A percentile compares a stretch with the other conserved stretches of the same genome.
Evolutionary conservation across 2,329 filamentous ascomycete genomes (phyloP).

Genomic region (Pseudovirgaria hyperparasitica): DNA sequence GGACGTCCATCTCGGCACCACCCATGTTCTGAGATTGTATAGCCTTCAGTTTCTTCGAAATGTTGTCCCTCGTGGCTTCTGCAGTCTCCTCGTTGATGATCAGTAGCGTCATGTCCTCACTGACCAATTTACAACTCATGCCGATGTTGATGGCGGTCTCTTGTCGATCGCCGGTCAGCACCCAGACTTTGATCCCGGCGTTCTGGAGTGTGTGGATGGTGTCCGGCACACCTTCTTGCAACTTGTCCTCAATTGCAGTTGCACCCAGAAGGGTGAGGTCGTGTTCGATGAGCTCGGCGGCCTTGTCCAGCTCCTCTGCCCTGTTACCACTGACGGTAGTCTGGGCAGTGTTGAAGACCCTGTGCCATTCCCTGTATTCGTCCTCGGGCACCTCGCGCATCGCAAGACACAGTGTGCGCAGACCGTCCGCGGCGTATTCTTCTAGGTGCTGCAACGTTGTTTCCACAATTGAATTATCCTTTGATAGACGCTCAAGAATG

Average conservation of each 20-base stretch:
- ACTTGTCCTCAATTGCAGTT: constrained; percentile 90
- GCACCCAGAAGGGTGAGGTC: constrained; percentile 86
- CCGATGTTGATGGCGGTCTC: constrained; percentile 99
- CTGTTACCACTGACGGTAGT: constrained; percentile 89
- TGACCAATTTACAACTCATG: constrained; percentile 98
- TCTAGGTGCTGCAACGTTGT: constrained; percentile 90
- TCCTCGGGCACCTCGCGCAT: constrained; percentile 86
- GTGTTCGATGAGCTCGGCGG: constrained; percentile 86
- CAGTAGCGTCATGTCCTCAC: constrained; percentile 95
- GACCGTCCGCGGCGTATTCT: constrained; percentile 91
- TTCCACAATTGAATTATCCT: constrained; percentile 72
- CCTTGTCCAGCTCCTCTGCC: constrained; percentile 92
- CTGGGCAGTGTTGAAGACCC: constrained; percentile 73
- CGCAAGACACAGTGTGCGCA: constrained; percentile 86
- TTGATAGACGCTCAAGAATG: constrained; percentile 77
- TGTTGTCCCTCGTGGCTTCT: constrained; percentile 68
- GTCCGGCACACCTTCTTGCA: constrained; percentile 95
- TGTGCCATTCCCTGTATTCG: constrained; percentile 78
- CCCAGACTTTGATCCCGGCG: constrained; percentile 97
- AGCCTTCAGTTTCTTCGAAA: constrained; percentile 87
- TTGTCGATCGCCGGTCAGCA: constrained; percentile 91
- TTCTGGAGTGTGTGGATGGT: constrained; percentile 95
- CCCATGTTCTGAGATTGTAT: constrained; percentile 71
- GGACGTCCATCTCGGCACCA: constrained; percentile 66
- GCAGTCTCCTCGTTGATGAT: constrained; percentile 88